A percentile compares a stretch with the other conserved stretches of the same genome.
Evolutionary conservation across 2,329 filamentous ascomycete species (phyloP).

Genomic region (Claviceps cyperi): DNA sequence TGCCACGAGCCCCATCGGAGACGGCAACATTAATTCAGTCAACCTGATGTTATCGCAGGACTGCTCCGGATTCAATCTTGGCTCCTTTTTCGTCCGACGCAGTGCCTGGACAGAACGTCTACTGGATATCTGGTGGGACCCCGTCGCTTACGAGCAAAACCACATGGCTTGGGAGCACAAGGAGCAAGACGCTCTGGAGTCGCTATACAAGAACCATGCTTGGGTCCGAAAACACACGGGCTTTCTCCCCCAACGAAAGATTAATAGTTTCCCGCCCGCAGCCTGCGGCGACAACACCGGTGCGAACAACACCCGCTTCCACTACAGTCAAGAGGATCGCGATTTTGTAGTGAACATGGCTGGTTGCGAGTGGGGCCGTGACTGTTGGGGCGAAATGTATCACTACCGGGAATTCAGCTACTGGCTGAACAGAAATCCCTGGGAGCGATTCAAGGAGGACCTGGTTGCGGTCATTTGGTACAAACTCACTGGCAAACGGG

Average conservation of each 20-base stretch:
- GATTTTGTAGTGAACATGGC: conserved; percentile 99
- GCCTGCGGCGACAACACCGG: conserved; percentile 60
- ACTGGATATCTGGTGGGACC: conserved; percentile 97
- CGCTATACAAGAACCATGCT: conserved; percentile 79
- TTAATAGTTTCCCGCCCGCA: conserved; percentile 87
- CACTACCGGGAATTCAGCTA: conserved; percentile 86
- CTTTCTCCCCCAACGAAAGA: conserved; percentile 79
- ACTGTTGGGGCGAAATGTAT: conserved; percentile 98
- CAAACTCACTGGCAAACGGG: conserved; percentile 46
- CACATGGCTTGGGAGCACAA: conserved; percentile 99
- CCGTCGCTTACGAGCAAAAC: conserved; percentile 91
- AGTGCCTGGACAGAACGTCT: conserved; percentile 82
- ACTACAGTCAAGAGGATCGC: conserved; percentile 72
- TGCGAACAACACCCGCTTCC: conserved; percentile 59
- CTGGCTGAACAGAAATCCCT: conserved; percentile 67
- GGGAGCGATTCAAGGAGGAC: conserved; percentile 64
- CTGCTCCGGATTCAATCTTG: conserved; percentile 89
- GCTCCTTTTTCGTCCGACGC: conserved; percentile 82
- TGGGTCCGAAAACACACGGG: conserved; percentile 83
- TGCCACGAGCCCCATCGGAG: conserved; percentile 58
- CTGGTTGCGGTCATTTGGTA: conserved; percentile 45
- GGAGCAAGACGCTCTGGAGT: conserved; percentile 88
- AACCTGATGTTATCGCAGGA: conserved; percentile 86
- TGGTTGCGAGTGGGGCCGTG: conserved; percentile 88
- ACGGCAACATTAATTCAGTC: conserved; percentile 64